phyloP scores from a whole-genome alignment of 352 stramenopile genomes.

The Pythium monospermum region DNA sequence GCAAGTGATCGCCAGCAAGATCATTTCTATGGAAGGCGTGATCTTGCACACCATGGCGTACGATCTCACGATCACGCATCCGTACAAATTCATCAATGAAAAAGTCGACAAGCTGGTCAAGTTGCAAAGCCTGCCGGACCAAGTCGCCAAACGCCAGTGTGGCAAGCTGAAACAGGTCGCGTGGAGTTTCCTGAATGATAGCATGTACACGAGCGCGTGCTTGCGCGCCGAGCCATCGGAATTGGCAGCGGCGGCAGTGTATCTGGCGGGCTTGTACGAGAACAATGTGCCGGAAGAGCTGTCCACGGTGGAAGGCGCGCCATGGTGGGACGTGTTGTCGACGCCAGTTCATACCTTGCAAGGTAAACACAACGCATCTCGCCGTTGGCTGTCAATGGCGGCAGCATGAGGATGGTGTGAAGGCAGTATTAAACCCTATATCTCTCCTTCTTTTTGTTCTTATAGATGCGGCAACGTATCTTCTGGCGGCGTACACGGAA shows the following conservation, averaged over 20 bases:
- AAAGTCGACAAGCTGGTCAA: slow-evolving; percentile 81
- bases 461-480: slow-evolving; percentile 76
- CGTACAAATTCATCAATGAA: slow-evolving; percentile 86
- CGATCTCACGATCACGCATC: slow-evolving; percentile 78
- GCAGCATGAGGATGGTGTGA: slow-evolving; percentile 26
- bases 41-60: slow-evolving; percentile 80
- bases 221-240: slow-evolving; percentile 64
- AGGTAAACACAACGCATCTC: slow-evolving; percentile 58
- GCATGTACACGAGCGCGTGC: slow-evolving; percentile 80
- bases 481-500: slow-evolving; percentile 71
- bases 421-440: slow-evolving; percentile 66
- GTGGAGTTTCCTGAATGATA: slow-evolving; percentile 89
- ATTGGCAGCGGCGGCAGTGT: slow-evolving; percentile 74
- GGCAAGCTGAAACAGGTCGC: slow-evolving; percentile 83
- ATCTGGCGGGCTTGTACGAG: slow-evolving; percentile 80
- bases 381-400: slow-evolving; percentile 24
- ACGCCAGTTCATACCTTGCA: slow-evolving; percentile 71
- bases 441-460: slow-evolving; percentile 42
- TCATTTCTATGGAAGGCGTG: slow-evolving; percentile 83
- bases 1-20: slow-evolving; percentile 55
- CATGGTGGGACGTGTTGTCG: slow-evolving; percentile 69
- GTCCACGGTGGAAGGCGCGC: slow-evolving; percentile 43
- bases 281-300: slow-evolving; percentile 64
- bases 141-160: slow-evolving; percentile 47
- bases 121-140: slow-evolving; percentile 49